Conservation (phyloP, 2,329 filamentous ascomycete genomes). For the Verticillium tricorpus region DNA sequence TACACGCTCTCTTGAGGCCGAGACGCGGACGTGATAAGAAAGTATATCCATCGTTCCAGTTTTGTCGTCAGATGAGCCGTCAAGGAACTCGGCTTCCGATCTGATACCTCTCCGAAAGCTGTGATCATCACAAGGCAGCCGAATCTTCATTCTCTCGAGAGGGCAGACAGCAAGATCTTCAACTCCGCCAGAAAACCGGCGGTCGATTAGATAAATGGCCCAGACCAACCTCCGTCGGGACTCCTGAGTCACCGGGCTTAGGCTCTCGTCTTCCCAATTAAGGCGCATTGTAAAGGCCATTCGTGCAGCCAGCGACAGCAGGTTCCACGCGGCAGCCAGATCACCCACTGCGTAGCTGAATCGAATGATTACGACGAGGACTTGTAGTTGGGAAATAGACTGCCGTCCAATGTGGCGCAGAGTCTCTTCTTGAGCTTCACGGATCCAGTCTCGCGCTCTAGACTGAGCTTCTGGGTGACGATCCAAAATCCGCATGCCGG, state of each 20-base stretch:
- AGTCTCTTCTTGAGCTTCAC: conserved; percentile 12
- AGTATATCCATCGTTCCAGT: neutral
- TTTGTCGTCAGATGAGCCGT: neutral
- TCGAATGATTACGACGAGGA: conserved; percentile 13
- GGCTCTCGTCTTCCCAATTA: conserved; percentile 17
- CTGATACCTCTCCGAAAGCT: conserved; percentile 18
- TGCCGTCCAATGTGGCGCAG: neutral
- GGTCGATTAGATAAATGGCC: conserved; percentile 19
- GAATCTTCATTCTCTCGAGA: conserved; percentile 16
- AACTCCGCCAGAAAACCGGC: conserved; percentile 20
- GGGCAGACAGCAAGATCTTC: conserved; percentile 23
- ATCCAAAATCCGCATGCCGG: neutral
- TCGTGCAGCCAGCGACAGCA: conserved; percentile 17
- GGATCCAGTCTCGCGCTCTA: conserved; percentile 13
- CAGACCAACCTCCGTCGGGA: conserved; percentile 19
- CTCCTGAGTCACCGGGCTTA: conserved; percentile 17
- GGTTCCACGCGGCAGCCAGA: conserved; percentile 15
- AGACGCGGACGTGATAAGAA: neutral
- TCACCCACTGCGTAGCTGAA: conserved; percentile 12
- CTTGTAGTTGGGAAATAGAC: conserved; percentile 14
- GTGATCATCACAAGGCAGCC: conserved; percentile 18
- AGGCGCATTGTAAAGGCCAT: conserved; percentile 19
- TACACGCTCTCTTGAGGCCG: neutral
- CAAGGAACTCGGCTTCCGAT: conserved; percentile 7
- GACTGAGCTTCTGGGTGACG: neutral